Base-by-base conservation (phyloP, 2,329 filamentous ascomycete species). In the Neocatenulostroma microsporum region DNA sequence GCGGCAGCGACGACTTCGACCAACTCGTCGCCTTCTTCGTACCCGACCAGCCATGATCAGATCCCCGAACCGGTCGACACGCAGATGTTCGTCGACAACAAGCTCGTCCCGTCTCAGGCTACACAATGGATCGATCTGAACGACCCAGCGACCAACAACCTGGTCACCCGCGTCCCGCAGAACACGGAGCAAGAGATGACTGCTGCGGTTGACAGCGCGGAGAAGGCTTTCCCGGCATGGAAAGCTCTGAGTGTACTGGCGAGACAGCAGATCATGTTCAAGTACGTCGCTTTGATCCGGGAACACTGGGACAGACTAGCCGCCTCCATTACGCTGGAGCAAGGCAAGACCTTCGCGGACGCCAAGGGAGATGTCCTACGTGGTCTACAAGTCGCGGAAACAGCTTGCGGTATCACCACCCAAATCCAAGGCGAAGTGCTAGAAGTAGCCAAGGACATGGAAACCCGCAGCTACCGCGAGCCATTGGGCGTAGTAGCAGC, bases 361-460 rank as follows among this genome's bases (percentile, higher is more conserved):
- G 84, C 84, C 23, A 80, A 72, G 62, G 84, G 84, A 29, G 84
- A 91, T 60, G 84, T 91, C 15, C 73, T 89, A 34, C 74, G 84
- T 50, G 84, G 84, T 30, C 70, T 91, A 41, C 84, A 91, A 69
- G 84, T 91, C 18, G 85, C 85, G 3, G 84, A 91, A 69, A 83
- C 82, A 5, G 81, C 84, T 15, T 84, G 84, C 56, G 82, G 73
- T 32, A 86, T 86, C 37, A 83, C 84, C 1, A 84, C 85, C 51
- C 76, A 88, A 59, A 72, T 91, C 62, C 85, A 84, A 60, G 84
- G 84, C 25, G 84, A 91, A 66, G 72, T 91, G 29, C 71, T 91
- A 21, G 84, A 91, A 68, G 84, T 91, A 10, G 76, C 84, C 37
- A 88, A 85, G 71, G 84, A 91, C 55, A 91, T 91, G 84, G 84